Evolutionary conservation across 768 basidiomycete species (phyloP).

Genomic region (Phylloporus sp.): DNA sequence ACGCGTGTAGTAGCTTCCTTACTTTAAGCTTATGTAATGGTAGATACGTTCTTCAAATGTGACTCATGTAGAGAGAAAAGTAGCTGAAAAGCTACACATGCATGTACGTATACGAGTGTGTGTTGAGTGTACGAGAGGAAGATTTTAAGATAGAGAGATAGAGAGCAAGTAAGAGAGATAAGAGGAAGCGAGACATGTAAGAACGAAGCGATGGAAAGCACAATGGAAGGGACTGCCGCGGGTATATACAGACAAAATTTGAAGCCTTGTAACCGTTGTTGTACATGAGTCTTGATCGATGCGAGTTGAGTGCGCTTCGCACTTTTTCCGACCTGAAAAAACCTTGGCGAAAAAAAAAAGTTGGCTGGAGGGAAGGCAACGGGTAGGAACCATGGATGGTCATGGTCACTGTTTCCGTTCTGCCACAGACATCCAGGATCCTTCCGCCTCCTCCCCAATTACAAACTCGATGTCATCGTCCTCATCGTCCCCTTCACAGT

Average conservation of each 20-base stretch:
- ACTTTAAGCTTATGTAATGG: background rate
- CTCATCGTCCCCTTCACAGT: conserved; percentile 47
- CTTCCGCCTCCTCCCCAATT: conserved; percentile 47
- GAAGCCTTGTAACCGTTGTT: conserved; percentile 2
- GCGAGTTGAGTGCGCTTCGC: conserved; percentile 12
- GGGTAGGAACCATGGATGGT: background rate
- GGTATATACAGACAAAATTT: conserved; percentile 19
- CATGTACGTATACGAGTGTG: conserved; percentile 12
- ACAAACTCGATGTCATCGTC: conserved; percentile 81
- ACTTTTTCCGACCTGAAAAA: conserved; percentile 14
- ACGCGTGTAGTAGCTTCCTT: background rate
- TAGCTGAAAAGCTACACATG: conserved; percentile 9
- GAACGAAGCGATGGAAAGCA: background rate
- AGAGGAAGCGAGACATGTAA: background rate
- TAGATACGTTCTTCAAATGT: background rate
- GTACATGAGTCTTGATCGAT: conserved; percentile 3
- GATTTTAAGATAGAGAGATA: conserved; percentile 8
- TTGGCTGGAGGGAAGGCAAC: conserved; percentile 3
- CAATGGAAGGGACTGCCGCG: background rate
- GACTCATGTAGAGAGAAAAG: background rate
- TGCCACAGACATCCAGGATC: conserved; percentile 33
- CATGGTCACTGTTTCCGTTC: conserved; percentile 26
- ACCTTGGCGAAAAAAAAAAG: conserved; percentile 6
- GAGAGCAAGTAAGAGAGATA: conserved; percentile 5
- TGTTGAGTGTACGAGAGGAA: conserved; percentile 2